phyloP scores from a whole-genome alignment of 1,139 yeast species.

The Waltiozyma solani region DNA sequence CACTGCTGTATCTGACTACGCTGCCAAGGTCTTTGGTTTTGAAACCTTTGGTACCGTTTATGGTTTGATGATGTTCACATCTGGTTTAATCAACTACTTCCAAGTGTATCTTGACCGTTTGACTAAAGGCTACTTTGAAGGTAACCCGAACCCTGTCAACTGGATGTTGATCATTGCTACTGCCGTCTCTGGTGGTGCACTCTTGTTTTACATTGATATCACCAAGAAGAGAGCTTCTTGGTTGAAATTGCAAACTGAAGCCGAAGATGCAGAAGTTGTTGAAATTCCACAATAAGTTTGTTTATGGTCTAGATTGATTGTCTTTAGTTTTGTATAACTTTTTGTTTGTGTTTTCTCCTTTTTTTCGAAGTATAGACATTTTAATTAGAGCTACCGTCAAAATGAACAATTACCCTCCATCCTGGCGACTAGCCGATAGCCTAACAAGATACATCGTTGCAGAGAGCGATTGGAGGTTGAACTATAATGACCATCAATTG shows the following conservation, averaged over 20 bases:
- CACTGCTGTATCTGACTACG: constrained; percentile 83
- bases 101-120: constrained; percentile 61
- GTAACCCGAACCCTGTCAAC: constrained; percentile 79
- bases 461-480: too few relatives aligned
- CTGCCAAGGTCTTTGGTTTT: constrained; percentile 90
- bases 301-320: too few relatives aligned
- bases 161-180: constrained; percentile 41
- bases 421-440: too few relatives aligned
- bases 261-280: constrained; percentile 42
- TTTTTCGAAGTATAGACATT: too few relatives aligned
- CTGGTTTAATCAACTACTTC: constrained; percentile 67
- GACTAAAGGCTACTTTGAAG: constrained; percentile 56
- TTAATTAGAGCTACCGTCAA: too few relatives aligned
- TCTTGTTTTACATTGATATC: constrained; percentile 43
- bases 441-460: too few relatives aligned
- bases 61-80: constrained; percentile 72
- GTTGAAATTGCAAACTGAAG: constrained; percentile 49
- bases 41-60: constrained; percentile 89
- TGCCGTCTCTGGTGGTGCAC: constrained; percentile 38
- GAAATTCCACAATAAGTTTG: constrained; percentile 31
- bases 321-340: too few relatives aligned
- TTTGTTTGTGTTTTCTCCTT: too few relatives aligned
- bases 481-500: too few relatives aligned
- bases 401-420: too few relatives aligned
- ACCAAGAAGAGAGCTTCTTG: constrained; percentile 42